phyloP scores from a whole-genome alignment of 805 yeast genomes.

The Pichia sporocuriosa region DNA sequence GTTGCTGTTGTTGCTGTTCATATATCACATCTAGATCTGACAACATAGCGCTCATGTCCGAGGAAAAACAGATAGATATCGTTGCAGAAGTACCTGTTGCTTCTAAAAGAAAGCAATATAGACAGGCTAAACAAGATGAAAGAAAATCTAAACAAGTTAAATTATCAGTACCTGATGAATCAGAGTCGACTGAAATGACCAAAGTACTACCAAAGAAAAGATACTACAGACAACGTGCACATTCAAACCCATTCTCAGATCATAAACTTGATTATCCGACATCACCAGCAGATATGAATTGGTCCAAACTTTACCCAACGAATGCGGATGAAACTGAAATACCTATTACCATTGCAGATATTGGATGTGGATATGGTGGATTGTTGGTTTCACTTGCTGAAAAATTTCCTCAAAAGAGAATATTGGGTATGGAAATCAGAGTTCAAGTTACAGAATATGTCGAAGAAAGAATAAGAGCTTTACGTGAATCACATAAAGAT shows the following conservation, averaged over 20 bases:
- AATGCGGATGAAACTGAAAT: constrained; percentile 38
- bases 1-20: too few species aligned
- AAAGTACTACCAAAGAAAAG: constrained; percentile 65
- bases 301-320: constrained; percentile 69
- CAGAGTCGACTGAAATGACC: constrained; percentile 9
- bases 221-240: constrained; percentile 94
- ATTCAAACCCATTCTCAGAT: constrained; percentile 95
- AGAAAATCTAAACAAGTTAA: constrained; percentile 42
- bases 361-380: constrained; percentile 98
- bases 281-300: constrained; percentile 79
- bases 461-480: constrained; percentile 88
- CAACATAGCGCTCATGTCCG: background rate
- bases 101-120: constrained; percentile 12
- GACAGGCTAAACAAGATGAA: constrained; percentile 31
- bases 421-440: constrained; percentile 95
- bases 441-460: constrained; percentile 97
- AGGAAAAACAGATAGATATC: background rate
- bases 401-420: constrained; percentile 62
- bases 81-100: background rate
- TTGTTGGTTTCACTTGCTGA: constrained; percentile 74
- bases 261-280: constrained; percentile 85
- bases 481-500: constrained; percentile 49
- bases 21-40: too few species aligned
- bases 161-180: constrained; percentile 29
- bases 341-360: constrained; percentile 81